These are phyloP conservation scores for Dendrocalamus sinicus DNA, from an alignment of 176 grass and related monocot genomes.

Conservation along the genomic window DNA sequence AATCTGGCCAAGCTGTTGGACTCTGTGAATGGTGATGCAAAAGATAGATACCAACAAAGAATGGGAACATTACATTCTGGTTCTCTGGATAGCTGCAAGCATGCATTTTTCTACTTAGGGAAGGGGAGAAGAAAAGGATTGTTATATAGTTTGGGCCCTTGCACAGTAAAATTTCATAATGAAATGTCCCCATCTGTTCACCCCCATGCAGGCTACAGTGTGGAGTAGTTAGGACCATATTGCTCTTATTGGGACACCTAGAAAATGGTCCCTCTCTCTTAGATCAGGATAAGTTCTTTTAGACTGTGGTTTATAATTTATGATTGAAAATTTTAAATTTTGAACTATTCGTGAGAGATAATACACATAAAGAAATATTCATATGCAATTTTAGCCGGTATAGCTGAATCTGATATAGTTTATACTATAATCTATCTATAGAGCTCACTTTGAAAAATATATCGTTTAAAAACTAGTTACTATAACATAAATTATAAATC, in stretches of 20 bases:
- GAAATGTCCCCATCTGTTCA: constrained; percentile 47
- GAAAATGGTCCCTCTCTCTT: constrained; percentile 41
- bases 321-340: too few species aligned
- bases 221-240: constrained; percentile 47
- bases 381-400: too few species aligned
- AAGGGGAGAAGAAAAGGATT: not conserved
- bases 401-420: too few species aligned
- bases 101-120: constrained; percentile 33
- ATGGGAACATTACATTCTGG: constrained; percentile 28
- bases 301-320: too few species aligned
- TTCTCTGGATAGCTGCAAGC: constrained; percentile 20
- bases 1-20: not conserved
- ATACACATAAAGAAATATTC: too few species aligned
- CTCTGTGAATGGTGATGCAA: constrained; percentile 12
- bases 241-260: constrained; percentile 48
- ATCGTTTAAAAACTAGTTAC: too few species aligned
- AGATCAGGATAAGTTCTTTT: not conserved
- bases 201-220: constrained; percentile 34
- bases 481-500: too few species aligned
- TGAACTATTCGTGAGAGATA: too few species aligned
- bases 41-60: not conserved
- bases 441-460: too few species aligned
- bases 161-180: constrained; percentile 38
- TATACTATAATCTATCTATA: too few species aligned
- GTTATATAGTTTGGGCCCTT: not conserved